Evolutionary conservation across 371 early-diverging fungal genomes (phyloP), one percentile per base, ranked within the genome.

Genomic region (Batkoa obscura): DNA sequence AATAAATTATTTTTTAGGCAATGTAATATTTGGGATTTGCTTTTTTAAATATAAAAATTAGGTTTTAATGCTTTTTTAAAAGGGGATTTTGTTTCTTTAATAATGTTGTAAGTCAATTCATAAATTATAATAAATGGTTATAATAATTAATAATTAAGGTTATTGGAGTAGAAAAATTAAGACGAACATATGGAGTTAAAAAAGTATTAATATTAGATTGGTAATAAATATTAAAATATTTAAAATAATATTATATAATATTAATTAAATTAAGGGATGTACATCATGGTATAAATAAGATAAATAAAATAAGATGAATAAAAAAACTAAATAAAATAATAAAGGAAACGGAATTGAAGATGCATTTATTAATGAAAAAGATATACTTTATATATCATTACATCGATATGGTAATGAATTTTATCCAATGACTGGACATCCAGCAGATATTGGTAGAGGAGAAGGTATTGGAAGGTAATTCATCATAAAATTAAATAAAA

Each of bases 81-180:
- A 84, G 75, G 79, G 94, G 94, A 0, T 94, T 90, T 50, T 94
- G 93, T 60, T 42, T 93, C 5, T 76, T 79, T 56, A 94, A 92
- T 66, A 94, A 92, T 63, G 84, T 92, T 3, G 74, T 56, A 56
- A 56, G 57, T 43, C 6, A 3, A 3, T 38, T 39, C 13, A 5
- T 34, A 3, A 5, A 12, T 10, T 31, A 8, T 32, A 5, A 15
- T 6, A 48, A 9, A 9, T 5, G 15, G n/a, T n/a, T n/a, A n/a
- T n/a, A n/a, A n/a, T n/a, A n/a, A n/a, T n/a, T n/a, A 2, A 2
- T 33, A 50, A 37, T 33, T n/a, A 8, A 56, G 2, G 80, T 83
- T 0, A 76, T 94, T 17, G 88, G 93, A 0, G 76, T 84, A 0
- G 66, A 71, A n/a, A 70, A 79, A 35, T 63, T 84, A 9, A 68